A percentile compares a stretch with the other conserved stretches of the same genome.
phyloP scores from a whole-genome alignment of 2,329 filamentous ascomycete genomes.

The Diaporthe nobilis region DNA sequence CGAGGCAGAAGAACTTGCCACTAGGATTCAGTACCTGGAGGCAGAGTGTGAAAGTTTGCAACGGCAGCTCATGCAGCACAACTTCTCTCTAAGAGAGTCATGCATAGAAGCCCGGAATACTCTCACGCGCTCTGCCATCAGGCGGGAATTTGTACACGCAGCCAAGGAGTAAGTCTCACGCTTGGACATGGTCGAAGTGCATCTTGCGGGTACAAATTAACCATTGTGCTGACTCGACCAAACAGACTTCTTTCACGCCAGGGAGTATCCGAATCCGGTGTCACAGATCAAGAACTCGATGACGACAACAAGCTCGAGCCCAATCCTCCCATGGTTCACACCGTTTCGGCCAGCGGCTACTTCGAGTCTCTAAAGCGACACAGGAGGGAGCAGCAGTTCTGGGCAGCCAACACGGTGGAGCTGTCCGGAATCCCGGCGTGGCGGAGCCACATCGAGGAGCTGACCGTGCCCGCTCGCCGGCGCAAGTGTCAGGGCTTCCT shows the following conservation, averaged over 20 bases:
- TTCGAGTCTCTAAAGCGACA: background rate
- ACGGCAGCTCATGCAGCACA: background rate
- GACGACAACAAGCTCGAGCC: background rate
- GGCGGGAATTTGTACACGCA: background rate
- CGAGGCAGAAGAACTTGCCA: background rate
- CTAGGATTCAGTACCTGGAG: background rate
- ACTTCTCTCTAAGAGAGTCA: background rate
- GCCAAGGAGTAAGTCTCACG: background rate
- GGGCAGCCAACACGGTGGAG: background rate
- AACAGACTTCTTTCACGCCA: background rate
- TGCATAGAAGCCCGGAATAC: background rate
- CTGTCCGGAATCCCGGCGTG: conserved; percentile 13
- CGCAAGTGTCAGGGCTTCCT: background rate
- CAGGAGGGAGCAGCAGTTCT: background rate
- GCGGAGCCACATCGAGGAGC: conserved; percentile 14
- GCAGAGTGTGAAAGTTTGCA: background rate
- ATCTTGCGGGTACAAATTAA: background rate
- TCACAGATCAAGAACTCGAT: background rate
- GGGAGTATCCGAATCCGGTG: background rate
- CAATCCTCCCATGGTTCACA: background rate
- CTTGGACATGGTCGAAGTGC: background rate
- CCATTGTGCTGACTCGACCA: background rate
- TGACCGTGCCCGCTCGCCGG: background rate
- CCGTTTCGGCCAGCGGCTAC: conserved; percentile 1
- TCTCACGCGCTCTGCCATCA: conserved; percentile 2